Percentiles rank a stretch among this genome's conserved stretches.
Conservation (phyloP, 202 grass and related monocot species). For the Digitaria exilis region DNA sequence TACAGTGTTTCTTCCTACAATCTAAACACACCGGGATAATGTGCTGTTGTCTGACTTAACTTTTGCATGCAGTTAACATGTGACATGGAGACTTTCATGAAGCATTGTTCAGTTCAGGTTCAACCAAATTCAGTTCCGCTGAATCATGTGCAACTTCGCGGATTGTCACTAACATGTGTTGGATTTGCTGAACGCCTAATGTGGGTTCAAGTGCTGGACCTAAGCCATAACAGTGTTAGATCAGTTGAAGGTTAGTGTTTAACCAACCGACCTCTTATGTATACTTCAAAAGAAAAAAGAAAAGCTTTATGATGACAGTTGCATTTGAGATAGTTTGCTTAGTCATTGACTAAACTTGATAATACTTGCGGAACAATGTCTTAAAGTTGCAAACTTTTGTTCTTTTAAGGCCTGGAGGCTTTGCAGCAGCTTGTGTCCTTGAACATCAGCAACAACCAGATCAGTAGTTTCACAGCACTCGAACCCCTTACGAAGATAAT, state of each 20-base stretch:
- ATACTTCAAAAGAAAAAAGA: neutral
- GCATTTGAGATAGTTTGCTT: neutral
- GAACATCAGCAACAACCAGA: constrained; percentile 79
- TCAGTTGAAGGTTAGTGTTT: constrained; percentile 68
- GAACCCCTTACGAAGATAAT: constrained; percentile 65
- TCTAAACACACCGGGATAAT: no score
- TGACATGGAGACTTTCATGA: constrained; percentile 56
- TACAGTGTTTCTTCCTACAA: no score
- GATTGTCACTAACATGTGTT: constrained; percentile 67
- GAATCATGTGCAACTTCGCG: constrained; percentile 54
- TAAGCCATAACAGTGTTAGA: constrained; percentile 84
- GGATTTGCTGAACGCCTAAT: constrained; percentile 66
- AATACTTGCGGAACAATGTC: neutral
- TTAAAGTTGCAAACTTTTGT: constrained; percentile 36
- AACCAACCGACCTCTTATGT: constrained; percentile 29
- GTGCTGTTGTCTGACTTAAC: constrained; percentile 23
- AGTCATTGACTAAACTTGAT: constrained; percentile 16
- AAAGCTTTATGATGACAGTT: neutral
- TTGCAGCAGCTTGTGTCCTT: constrained; percentile 82
- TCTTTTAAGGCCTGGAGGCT: constrained; percentile 76
- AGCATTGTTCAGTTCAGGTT: constrained; percentile 56
- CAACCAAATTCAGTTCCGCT: constrained; percentile 42
- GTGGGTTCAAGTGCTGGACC: constrained; percentile 93
- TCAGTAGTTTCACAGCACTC: constrained; percentile 75
- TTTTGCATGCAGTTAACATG: constrained; percentile 68